Evolutionary conservation across 495 filamentous ascomycete genomes (phyloP), one percentile per base, ranked within the genome.

Genomic region (Penicillium diatomitis): DNA sequence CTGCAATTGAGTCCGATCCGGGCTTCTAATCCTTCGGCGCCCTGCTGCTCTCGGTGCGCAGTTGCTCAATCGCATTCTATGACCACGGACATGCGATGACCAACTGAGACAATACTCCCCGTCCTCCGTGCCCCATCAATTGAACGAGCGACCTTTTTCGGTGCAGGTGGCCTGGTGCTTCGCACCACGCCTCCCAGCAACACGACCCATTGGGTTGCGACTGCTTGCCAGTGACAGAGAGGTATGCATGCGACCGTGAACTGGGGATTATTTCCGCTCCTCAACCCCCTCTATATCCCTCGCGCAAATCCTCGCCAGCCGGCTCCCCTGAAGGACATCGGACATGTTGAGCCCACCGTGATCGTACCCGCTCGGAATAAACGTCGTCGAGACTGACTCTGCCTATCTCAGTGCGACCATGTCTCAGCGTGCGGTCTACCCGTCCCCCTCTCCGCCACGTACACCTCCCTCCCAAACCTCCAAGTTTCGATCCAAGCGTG

Each of bases 381-480:
- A 20, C 20, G 20, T 20, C 20, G 20, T 20, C 20, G 20, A 20
- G 20, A 52, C 41, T 56, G 32, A 58, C 47, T 27, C 52, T 37
- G 40, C 52, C 41, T 10, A 6, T 52, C 20, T 20, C 33, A 65
- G 58, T 46, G 41, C 48, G 48, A 66, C 55, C 54, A 64, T 69
- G 65, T 64, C 66, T 41, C 63, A 63, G 45, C 63, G 60, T 46
- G 44, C 62, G 32, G 28, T 39, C 38, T 55, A 50, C 46, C 39
- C 58, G 34, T 43, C 56, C 38, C 51, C 54, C 32, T 70, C 70
- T 11, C 71, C 75, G 47, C 75, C 74, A 41, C 67, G 60, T 33
- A 77, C 75, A 7, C 75, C 74, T 42, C 67, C 70, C 38, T 64
- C 67, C 4, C 63, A 65, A 42, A 58, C 60, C 32, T 50, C 60